Evolutionary conservation across 768 basidiomycete species (phyloP).

Genomic region (Pleurotus djamor): DNA sequence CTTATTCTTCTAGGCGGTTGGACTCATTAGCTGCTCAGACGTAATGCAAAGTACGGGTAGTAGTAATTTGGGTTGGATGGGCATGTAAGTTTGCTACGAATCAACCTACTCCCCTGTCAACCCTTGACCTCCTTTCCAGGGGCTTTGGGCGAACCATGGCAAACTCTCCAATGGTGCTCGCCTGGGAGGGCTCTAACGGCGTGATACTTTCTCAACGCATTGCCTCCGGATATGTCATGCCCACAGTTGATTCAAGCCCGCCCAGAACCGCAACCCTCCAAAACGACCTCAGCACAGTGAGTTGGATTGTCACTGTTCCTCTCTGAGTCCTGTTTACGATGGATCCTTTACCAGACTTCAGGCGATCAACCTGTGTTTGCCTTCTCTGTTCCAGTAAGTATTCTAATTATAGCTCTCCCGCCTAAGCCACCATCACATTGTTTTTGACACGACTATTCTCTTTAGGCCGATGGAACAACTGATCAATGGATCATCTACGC

Average conservation of each 20-base stretch:
- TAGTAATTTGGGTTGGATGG: slow-evolving; percentile 54
- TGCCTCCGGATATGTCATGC: slow-evolving; percentile 51
- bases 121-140: slow-evolving; percentile 27
- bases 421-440: neutral
- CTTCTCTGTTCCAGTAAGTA: slow-evolving; percentile 48
- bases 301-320: slow-evolving; percentile 9
- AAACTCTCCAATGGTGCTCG: slow-evolving; percentile 65
- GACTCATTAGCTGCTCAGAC: slow-evolving; percentile 27
- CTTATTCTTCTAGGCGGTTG: neutral
- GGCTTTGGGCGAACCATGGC: slow-evolving; percentile 60
- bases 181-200: slow-evolving; percentile 67
- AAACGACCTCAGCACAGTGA: slow-evolving; percentile 33
- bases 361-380: slow-evolving; percentile 43
- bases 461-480: slow-evolving; percentile 39
- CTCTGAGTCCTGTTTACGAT: slow-evolving; percentile 6
- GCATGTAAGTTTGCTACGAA: slow-evolving; percentile 36
- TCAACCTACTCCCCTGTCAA: neutral
- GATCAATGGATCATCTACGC: slow-evolving; percentile 57
- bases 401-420: neutral
- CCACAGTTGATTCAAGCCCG: slow-evolving; percentile 51
- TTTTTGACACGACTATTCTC: no score
- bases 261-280: slow-evolving; percentile 45
- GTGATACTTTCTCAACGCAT: slow-evolving; percentile 67
- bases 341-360: slow-evolving; percentile 27
- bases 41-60: slow-evolving; percentile 42